These are phyloP conservation scores for Fusarium virguliforme DNA, from an alignment of 2,329 filamentous ascomycete species.

Conservation along the genomic window DNA sequence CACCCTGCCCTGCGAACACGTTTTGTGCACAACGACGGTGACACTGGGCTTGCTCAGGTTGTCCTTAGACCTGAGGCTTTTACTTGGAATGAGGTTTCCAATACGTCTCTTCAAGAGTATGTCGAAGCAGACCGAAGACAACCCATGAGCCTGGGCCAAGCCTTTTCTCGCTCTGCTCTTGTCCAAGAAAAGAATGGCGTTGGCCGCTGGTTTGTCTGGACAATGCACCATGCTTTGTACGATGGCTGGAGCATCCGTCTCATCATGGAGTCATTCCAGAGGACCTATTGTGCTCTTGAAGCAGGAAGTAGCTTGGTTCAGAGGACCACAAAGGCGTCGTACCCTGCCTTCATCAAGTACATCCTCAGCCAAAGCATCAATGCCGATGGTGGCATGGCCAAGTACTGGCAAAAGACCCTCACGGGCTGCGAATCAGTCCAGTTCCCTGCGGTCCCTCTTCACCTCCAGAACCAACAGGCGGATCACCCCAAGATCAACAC, in stretches of 20 bases:
- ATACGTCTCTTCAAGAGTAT: slow-evolving; percentile 8
- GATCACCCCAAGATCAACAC: neutral
- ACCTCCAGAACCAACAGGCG: neutral
- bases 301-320: neutral
- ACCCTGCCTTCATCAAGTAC: slow-evolving; percentile 18
- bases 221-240: slow-evolving; percentile 51
- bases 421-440: neutral
- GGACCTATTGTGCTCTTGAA: slow-evolving; percentile 13
- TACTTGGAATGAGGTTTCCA: slow-evolving; percentile 4
- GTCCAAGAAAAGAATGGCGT: neutral
- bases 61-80: slow-evolving; percentile 15
- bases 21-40: slow-evolving; percentile 18
- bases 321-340: neutral
- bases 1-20: slow-evolving; percentile 32
- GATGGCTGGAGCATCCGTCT: slow-evolving; percentile 51
- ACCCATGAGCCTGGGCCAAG: slow-evolving; percentile 25
- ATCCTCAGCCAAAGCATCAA: neutral
- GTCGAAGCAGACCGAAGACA: slow-evolving; percentile 11
- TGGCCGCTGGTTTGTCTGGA: slow-evolving; percentile 42
- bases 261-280: slow-evolving; percentile 32
- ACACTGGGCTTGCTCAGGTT: slow-evolving; percentile 28
- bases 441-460: slow-evolving; percentile 12
- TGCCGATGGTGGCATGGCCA: neutral
- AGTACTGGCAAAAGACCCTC: slow-evolving; percentile 23
- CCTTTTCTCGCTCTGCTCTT: slow-evolving; percentile 23